Base-by-base conservation (phyloP, 2,329 filamentous ascomycete species). In the Aspergillus sp. region DNA sequence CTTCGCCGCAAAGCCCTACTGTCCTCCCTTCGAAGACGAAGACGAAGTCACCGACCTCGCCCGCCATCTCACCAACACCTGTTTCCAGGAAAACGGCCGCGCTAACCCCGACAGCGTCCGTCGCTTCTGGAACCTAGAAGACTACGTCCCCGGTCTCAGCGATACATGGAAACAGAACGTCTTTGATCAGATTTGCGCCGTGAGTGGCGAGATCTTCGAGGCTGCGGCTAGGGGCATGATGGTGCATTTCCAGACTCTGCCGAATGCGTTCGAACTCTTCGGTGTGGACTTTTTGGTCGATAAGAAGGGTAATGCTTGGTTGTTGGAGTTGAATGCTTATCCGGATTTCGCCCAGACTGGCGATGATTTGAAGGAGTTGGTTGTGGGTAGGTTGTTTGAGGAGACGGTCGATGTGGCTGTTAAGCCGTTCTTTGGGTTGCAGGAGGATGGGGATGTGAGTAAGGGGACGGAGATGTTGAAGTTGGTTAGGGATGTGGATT, bases 311-410 rank as follows among this genome's bases (percentile, higher is more conserved):
- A 82, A 71, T 3, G 85, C 87, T 3, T 97, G 88, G 87, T 74
- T 99, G 70, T 80, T 99, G 59, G 95, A 99, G 80, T 86, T 96
- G 32, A 99, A 99, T 80, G 91, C 94, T 0, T 99, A 96, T 77
- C 95, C 95, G 9, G 95, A 99, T 79, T 98, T 98, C 72, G 88
- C 85, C 71, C 94, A 98, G 85, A 97, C 92, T 15, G 95, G 95
- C 0, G 83, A 84, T 7, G 89, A 90, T 59, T 77, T 96, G 65
- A 86, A 84, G 72, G 85, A 78, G 47, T 66, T 79, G 0, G 76
- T 98, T 43, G 89, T 99, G 23, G 85, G 81, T 19, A 89, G 88
- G 7, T 82, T 99, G 66, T 95, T 96, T 82, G 83, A 86, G 69
- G 90, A 86, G 10, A 89, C 91, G 21, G 82, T 97, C 45, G 82